Evolutionary conservation across 164 flowering plant genomes (phyloP).

Genomic region (Warburgia ugandensis): DNA sequence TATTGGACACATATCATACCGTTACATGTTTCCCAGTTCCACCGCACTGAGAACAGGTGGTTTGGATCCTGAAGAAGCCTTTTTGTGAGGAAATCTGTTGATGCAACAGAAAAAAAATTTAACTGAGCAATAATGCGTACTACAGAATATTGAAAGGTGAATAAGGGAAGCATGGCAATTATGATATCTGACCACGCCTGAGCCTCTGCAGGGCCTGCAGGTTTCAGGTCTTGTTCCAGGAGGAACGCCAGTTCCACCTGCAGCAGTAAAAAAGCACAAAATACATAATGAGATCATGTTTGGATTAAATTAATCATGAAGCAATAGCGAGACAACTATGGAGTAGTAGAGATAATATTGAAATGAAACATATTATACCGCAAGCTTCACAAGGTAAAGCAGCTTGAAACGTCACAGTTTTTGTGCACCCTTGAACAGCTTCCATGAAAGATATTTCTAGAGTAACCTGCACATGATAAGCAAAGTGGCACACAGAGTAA

Average conservation of each 20-base stretch:
- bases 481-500: too few relatives aligned
- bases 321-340: neutral
- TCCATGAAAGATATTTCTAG: slow-evolving; percentile 92
- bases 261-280: slow-evolving; percentile 6
- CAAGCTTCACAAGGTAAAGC: slow-evolving; percentile 70
- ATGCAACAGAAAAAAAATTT: slow-evolving; percentile 6
- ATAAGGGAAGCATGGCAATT: neutral
- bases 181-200: slow-evolving; percentile 63
- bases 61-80: slow-evolving; percentile 66
- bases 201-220: slow-evolving; percentile 72
- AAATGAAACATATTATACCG: slow-evolving; percentile 35
- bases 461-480: slow-evolving; percentile 34
- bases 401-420: slow-evolving; percentile 61
- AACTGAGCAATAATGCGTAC: neutral
- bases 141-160: neutral
- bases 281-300: neutral
- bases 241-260: slow-evolving; percentile 96
- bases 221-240: slow-evolving; percentile 92
- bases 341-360: neutral
- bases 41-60: slow-evolving; percentile 61
- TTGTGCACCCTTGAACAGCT: slow-evolving; percentile 94
- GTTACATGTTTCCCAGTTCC: slow-evolving; percentile 71
- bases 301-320: neutral
- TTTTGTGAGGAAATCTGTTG: slow-evolving; percentile 49
- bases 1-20: slow-evolving; percentile 32